phyloP scores from a whole-genome alignment of 2,329 filamentous ascomycete genomes.

The Pyricularia sp. region DNA sequence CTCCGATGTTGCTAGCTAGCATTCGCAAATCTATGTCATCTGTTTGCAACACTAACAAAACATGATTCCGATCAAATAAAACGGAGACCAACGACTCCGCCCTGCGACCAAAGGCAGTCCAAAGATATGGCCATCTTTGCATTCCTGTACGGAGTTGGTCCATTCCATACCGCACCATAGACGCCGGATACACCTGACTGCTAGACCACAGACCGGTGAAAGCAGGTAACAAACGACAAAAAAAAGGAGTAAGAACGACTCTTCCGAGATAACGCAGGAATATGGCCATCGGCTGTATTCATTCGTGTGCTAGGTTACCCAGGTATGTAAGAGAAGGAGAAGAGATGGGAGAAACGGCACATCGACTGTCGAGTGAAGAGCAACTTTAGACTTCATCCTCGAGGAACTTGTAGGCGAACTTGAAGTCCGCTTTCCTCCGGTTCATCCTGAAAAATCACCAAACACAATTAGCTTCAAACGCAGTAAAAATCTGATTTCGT shows the following conservation, averaged over 20 bases:
- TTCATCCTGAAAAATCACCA: conserved; percentile 67
- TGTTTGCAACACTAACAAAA: background rate
- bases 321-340: background rate
- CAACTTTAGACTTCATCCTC: conserved; percentile 62
- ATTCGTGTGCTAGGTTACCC: background rate
- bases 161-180: background rate
- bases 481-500: background rate
- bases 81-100: background rate
- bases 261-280: background rate
- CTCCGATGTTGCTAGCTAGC: background rate
- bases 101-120: background rate
- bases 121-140: background rate
- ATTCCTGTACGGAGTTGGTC: background rate
- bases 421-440: conserved; percentile 91
- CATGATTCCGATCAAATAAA: background rate
- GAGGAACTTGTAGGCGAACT: conserved; percentile 94
- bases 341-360: background rate
- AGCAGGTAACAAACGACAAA: background rate
- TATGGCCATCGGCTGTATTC: background rate
- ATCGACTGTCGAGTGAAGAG: background rate
- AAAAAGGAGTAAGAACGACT: background rate
- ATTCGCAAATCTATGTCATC: background rate
- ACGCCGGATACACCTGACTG: background rate
- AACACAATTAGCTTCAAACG: background rate
- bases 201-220: background rate